A percentile compares a stretch with the other conserved stretches of the same genome.
phyloP scores from a whole-genome alignment of 1,139 yeast species.

The Wickerhamomyces sp. region DNA sequence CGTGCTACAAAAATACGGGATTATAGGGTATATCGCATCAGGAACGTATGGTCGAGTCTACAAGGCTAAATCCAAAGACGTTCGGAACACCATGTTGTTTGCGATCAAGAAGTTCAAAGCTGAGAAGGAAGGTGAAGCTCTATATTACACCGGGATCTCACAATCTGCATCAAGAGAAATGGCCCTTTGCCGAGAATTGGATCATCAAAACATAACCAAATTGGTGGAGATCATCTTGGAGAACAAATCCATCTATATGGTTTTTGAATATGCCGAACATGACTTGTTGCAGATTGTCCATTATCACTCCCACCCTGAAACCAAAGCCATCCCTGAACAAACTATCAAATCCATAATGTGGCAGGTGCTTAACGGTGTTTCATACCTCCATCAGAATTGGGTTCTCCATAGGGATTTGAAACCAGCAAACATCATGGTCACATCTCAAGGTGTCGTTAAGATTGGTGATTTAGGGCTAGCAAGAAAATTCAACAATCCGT shows the following conservation, averaged over 20 bases:
- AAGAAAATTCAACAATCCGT: slow-evolving; percentile 79
- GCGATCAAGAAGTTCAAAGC: slow-evolving; percentile 97
- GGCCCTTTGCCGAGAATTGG: slow-evolving; percentile 87
- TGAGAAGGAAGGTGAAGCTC: slow-evolving; percentile 85
- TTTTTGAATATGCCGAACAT: slow-evolving; percentile 93
- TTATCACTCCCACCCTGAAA: slow-evolving; percentile 86
- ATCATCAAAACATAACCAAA: slow-evolving; percentile 73
- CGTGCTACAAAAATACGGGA: slow-evolving; percentile 77
- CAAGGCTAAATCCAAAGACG: slow-evolving; percentile 61
- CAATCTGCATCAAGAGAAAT: slow-evolving; percentile 96
- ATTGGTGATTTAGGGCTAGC: slow-evolving; percentile 97
- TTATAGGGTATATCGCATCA: slow-evolving; percentile 94
- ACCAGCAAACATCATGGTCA: slow-evolving; percentile 97
- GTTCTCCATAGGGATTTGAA: slow-evolving; percentile 90
- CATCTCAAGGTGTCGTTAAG: slow-evolving; percentile 82
- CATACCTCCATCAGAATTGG: slow-evolving; percentile 93
- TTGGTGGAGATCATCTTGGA: slow-evolving; percentile 85
- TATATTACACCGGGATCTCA: slow-evolving; percentile 91
- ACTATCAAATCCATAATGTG: slow-evolving; percentile 81
- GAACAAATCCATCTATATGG: slow-evolving; percentile 88
- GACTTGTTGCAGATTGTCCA: slow-evolving; percentile 91
- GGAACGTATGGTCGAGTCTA: slow-evolving; percentile 98
- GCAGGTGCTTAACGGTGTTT: slow-evolving; percentile 90
- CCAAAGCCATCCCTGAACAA: slow-evolving; percentile 68
- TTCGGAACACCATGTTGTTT: slow-evolving; percentile 28